Conservation (phyloP, 1,139 yeast species). For the Scheffersomyces segobiensis region DNA sequence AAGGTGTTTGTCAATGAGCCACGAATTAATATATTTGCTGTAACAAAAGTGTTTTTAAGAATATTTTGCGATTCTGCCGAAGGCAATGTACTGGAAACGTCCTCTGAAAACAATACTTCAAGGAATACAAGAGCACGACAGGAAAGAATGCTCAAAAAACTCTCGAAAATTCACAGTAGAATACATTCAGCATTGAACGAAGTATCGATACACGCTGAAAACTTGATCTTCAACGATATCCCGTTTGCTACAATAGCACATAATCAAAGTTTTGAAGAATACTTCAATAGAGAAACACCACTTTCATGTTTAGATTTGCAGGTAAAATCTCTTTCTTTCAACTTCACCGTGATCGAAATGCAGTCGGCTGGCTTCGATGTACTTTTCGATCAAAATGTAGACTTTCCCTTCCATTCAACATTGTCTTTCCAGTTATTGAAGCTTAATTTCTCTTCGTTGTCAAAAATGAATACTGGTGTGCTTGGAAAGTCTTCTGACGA, state of each 20-base stretch:
- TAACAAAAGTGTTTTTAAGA: neutral
- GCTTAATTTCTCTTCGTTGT: slow-evolving; percentile 25
- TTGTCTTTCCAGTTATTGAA: slow-evolving; percentile 44
- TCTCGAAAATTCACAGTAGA: slow-evolving; percentile 14
- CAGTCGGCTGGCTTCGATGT: slow-evolving; percentile 63
- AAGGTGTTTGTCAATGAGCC: slow-evolving; percentile 28
- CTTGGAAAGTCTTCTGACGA: slow-evolving; percentile 30
- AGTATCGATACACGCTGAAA: slow-evolving; percentile 33
- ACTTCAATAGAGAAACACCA: slow-evolving; percentile 24
- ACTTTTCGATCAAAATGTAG: slow-evolving; percentile 45
- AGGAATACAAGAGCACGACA: neutral
- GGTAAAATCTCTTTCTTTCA: slow-evolving; percentile 34
- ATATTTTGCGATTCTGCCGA: neutral
- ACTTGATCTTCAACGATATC: slow-evolving; percentile 29
- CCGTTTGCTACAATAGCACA: slow-evolving; percentile 36
- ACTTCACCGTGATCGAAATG: slow-evolving; percentile 30
- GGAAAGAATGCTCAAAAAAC: slow-evolving; percentile 3
- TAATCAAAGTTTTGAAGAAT: slow-evolving; percentile 25
- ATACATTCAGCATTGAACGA: slow-evolving; percentile 17
- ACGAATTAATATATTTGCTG: neutral
- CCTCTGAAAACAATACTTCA: neutral
- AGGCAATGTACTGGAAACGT: neutral
- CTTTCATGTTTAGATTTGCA: slow-evolving; percentile 27
- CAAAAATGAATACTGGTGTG: slow-evolving; percentile 10
- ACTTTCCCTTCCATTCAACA: slow-evolving; percentile 55